Percentiles rank a stretch among this genome's conserved stretches.
Evolutionary conservation across 805 yeast species (phyloP).

Genomic region (Candida manassasensis): DNA sequence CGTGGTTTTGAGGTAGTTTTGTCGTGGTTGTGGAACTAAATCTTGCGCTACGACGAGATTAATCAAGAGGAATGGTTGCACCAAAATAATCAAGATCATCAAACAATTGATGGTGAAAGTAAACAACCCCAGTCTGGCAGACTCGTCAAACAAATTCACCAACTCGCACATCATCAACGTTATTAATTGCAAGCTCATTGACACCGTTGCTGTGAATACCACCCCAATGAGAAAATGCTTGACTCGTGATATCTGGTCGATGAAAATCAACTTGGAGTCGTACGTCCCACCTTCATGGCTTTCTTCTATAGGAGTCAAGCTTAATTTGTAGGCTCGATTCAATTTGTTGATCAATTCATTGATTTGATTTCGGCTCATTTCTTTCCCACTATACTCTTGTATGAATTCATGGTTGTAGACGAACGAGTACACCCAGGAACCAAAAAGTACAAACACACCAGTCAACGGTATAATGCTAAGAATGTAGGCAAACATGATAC

Average conservation of each 20-base stretch:
- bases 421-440: constrained; percentile 8
- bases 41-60: constrained; percentile 26
- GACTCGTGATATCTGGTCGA: constrained; percentile 3
- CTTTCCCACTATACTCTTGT: constrained; percentile 10
- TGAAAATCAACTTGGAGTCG: constrained; percentile 2
- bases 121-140: constrained; percentile 31
- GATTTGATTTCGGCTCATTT: constrained; percentile 16
- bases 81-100: constrained; percentile 34
- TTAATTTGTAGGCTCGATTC: constrained; percentile 13
- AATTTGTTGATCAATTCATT: constrained; percentile 18
- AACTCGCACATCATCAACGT: constrained; percentile 35
- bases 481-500: constrained; percentile 1
- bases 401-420: constrained; percentile 14
- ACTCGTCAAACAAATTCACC: constrained; percentile 17
- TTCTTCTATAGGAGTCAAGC: constrained; percentile 14
- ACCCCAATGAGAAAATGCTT: constrained; percentile 17
- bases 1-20: constrained; percentile 7
- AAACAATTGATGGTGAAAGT: constrained; percentile 34
- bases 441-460: constrained; percentile 1
- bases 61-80: constrained; percentile 41
- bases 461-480: constrained; percentile 2
- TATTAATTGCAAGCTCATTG: constrained; percentile 30
- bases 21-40: constrained; percentile 15
- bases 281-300: constrained; percentile 1
- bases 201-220: constrained; percentile 25